Evolutionary conservation across 2,329 filamentous ascomycete genomes (phyloP), one percentile per base, ranked within the genome.

Genomic region (Ceratocystis huliohia): DNA sequence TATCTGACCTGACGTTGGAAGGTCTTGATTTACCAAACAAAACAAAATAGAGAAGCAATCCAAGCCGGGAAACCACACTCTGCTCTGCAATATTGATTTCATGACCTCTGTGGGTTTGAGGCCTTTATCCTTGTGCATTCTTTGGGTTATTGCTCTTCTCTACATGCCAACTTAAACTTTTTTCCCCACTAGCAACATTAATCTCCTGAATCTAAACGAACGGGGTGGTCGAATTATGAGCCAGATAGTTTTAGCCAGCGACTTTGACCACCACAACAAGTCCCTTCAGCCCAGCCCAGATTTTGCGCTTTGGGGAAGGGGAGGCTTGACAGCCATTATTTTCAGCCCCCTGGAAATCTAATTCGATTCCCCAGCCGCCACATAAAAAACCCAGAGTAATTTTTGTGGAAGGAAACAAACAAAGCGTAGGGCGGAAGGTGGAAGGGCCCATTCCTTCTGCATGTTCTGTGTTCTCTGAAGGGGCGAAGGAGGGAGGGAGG

Each of bases 331-430:
- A 46, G 61, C 44, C 44, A 33, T 44, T 37, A 22, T 53, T 63
- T 30, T 48, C 45, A 48, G 53, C 63, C 63, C 33, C 63, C 63
- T 65, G 63, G 53, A 65, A 65, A 65, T 65, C 63, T 50, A 59
- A 44, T 45, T 65, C 50, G 41, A 65, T 20, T 59, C 37, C 63
- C 63, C 53, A 65, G 63, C 63, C 63, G 63, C 63, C 63, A 65
- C 37, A 59, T 48, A 65, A 59, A 65, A 45, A 63, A 33, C 7
- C 17, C 17, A 59, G 15, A 20, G 17, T n/a, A 15, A 41, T 15
- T 41, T 41, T 41, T n/a, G 56, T 59, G 56, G 28, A 59, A 59
- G 33, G 28, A 22, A 50, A 61, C 30, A 25, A 17, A 48, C 17
- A 50, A 33, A 48, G 44, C 37, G 41, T 30, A 48, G 61, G 61